These are phyloP conservation scores for Chlorella sp. DNA, from an alignment of 139 green algal species.

Conservation along the genomic window DNA sequence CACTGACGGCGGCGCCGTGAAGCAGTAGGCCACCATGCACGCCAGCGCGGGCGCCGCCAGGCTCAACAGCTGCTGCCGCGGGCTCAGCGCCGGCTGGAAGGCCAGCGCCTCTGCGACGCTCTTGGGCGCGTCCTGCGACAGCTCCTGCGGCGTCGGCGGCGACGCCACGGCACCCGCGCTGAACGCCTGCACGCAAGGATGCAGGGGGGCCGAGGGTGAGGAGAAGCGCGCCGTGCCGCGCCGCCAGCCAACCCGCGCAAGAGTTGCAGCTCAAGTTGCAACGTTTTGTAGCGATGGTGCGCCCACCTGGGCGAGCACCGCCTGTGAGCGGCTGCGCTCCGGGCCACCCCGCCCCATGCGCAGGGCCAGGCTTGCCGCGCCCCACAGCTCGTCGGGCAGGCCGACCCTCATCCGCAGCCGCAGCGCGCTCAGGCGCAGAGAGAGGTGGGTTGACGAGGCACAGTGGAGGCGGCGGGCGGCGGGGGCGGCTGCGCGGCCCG, in stretches of 20 bases:
- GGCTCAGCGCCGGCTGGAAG: conserved; percentile 24
- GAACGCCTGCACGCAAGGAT: conserved; percentile 7
- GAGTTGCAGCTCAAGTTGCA: not conserved
- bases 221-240: not conserved
- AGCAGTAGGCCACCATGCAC: too few relatives aligned
- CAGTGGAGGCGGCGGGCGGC: not conserved
- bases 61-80: conserved; percentile 8
- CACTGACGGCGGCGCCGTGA: conserved; percentile 6
- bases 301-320: conserved; percentile 4
- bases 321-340: not conserved
- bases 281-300: too few relatives aligned
- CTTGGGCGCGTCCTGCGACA: conserved; percentile 32
- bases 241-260: not conserved
- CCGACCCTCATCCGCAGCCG: conserved; percentile 3
- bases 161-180: not conserved
- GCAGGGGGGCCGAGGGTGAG: not conserved
- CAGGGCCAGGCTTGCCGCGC: conserved; percentile 11
- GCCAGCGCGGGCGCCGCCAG: conserved; percentile 20
- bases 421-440: conserved; percentile 1
- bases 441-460: not conserved
- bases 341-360: conserved; percentile 8
- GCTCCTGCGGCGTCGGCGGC: not conserved
- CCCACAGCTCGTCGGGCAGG: conserved; percentile 38
- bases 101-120: conserved; percentile 34
- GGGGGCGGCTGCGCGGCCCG: not conserved